phyloP scores from a whole-genome alignment of 163 green algal species.

The Chlorella variabilis region DNA sequence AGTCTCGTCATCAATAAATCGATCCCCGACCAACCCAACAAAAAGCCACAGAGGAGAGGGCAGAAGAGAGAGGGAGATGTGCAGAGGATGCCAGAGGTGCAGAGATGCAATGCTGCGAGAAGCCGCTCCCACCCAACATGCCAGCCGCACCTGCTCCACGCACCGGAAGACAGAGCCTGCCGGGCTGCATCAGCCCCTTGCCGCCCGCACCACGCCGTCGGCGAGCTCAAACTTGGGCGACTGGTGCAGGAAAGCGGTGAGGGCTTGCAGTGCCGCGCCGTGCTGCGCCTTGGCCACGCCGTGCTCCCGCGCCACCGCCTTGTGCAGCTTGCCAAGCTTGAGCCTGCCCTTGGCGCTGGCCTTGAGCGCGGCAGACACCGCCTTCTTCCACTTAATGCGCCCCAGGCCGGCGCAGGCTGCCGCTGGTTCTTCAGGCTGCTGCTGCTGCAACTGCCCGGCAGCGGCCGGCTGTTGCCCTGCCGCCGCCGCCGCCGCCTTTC shows the following conservation, averaged over 20 bases:
- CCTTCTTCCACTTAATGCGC: slow-evolving; percentile 39
- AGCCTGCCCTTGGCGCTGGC: slow-evolving; percentile 7
- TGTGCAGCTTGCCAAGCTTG: slow-evolving; percentile 28
- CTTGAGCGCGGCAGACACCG: slow-evolving; percentile 28
- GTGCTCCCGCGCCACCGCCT: slow-evolving; percentile 24
- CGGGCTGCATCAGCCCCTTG: too few species aligned
- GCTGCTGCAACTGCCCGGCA: background rate
- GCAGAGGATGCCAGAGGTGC: too few species aligned
- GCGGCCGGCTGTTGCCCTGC: background rate
- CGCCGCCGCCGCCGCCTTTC: background rate
- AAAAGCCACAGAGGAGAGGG: background rate
- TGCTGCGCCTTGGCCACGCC: slow-evolving; percentile 29
- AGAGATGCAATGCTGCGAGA: too few species aligned
- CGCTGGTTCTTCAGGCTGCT: slow-evolving; percentile 17
- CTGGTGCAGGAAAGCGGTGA: slow-evolving; percentile 11
- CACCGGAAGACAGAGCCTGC: too few species aligned
- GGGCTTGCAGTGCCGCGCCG: background rate
- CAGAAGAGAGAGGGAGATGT: background rate
- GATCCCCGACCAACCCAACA: background rate
- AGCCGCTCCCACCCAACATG: too few species aligned
- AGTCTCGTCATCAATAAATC: slow-evolving; percentile 28
- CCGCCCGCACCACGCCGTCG: slow-evolving; percentile 23
- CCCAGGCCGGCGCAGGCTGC: background rate
- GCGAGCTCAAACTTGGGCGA: slow-evolving; percentile 1
- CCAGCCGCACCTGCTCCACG: too few species aligned